These are phyloP conservation scores for Omphalotus olearius DNA, from an alignment of 1,284 basidiomycete genomes.

Conservation along the genomic window DNA sequence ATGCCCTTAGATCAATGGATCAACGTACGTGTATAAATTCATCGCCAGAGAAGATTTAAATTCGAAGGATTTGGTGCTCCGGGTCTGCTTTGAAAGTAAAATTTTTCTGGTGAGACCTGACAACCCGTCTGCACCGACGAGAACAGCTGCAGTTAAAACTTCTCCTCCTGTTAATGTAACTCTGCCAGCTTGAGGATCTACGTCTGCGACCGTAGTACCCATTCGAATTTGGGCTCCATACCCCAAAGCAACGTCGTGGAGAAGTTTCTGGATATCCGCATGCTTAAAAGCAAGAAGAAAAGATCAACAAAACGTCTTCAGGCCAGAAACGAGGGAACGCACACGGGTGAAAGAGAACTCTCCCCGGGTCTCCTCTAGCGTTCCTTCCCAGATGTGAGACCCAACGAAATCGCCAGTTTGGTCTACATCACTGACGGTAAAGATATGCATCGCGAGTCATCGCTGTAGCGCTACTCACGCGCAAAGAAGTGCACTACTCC, in stretches of 20 bases:
- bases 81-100: not conserved
- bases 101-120: constrained; percentile 31
- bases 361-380: constrained; percentile 9
- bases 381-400: constrained; percentile 8
- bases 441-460: no score
- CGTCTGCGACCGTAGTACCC: constrained; percentile 33
- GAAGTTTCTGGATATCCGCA: constrained; percentile 16
- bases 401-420: constrained; percentile 10
- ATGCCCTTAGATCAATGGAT: not conserved
- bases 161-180: constrained; percentile 45
- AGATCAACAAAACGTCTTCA: no score
- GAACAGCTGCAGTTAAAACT: constrained; percentile 46
- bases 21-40: constrained; percentile 37
- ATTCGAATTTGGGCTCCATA: constrained; percentile 40
- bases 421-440: no score
- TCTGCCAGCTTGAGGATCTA: constrained; percentile 25
- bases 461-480: no score
- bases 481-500: not conserved
- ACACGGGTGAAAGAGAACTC: constrained; percentile 11
- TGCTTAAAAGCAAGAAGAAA: no score
- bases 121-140: constrained; percentile 55
- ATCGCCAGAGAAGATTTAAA: constrained; percentile 23
- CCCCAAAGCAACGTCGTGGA: constrained; percentile 41
- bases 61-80: constrained; percentile 24
- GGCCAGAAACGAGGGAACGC: not conserved